These are phyloP conservation scores for Pyricularia grisea DNA, from an alignment of 2,329 filamentous ascomycete species.

Conservation along the genomic window DNA sequence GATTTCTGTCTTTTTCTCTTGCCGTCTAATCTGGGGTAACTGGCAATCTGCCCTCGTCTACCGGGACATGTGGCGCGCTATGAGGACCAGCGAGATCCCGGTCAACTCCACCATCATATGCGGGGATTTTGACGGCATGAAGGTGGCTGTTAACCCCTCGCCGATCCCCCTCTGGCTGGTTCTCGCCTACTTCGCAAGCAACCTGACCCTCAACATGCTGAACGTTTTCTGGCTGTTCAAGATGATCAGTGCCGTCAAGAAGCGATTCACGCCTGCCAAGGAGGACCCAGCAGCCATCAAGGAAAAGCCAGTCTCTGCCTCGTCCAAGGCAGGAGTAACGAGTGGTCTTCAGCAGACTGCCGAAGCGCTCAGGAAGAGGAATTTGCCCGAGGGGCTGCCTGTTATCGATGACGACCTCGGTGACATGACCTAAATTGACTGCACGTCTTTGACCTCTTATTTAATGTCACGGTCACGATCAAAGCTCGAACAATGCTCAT, in stretches of 20 bases:
- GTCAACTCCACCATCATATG: neutral
- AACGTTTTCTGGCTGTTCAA: constrained; percentile 84
- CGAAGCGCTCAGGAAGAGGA: constrained; percentile 12
- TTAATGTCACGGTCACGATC: neutral
- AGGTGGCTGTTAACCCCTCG: constrained; percentile 37
- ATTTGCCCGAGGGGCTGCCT: constrained; percentile 10
- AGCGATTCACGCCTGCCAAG: constrained; percentile 55
- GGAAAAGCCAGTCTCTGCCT: constrained; percentile 14
- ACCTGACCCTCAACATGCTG: constrained; percentile 62
- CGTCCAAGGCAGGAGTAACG: neutral
- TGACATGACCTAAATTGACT: constrained; percentile 11
- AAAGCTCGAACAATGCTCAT: neutral
- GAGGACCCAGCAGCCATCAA: constrained; percentile 18
- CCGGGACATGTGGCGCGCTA: constrained; percentile 54
- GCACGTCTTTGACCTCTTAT: neutral
- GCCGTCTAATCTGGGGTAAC: constrained; percentile 69
- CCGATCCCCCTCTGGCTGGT: constrained; percentile 63
- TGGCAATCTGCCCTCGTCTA: constrained; percentile 63
- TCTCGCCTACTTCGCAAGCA: constrained; percentile 57
- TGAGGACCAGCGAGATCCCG: constrained; percentile 30
- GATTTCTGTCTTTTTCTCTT: constrained; percentile 65
- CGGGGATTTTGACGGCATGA: constrained; percentile 29
- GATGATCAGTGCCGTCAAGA: constrained; percentile 74
- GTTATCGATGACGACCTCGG: constrained; percentile 13
- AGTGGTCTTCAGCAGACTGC: constrained; percentile 7